Base-by-base conservation (phyloP, 495 filamentous ascomycete species). In the Penicillium herquei region DNA sequence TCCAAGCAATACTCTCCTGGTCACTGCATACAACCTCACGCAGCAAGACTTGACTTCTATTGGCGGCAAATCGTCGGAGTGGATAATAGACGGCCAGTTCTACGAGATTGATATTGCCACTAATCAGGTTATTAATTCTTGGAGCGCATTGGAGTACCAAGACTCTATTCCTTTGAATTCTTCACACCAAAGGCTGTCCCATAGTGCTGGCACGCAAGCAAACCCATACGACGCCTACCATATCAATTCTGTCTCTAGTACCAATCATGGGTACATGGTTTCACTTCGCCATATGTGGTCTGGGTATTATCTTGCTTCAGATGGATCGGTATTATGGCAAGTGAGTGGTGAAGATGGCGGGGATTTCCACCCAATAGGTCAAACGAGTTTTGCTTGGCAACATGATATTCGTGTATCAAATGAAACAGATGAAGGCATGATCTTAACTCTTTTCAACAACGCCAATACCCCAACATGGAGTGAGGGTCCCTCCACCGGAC, bases 1-100 rank as follows among this genome's bases (percentile, higher is more conserved):
- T 2, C 56, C 64, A n/a, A 61, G 78, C 30, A 65, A 75, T 48
- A 84, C 79, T 0, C 72, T 80, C 14, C 64, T 83, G 7, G 78
- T 82, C 17, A 76, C 76, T 7, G 72, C 77, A 9, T 80, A 80
- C 43, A 76, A 82, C 49, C 70, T 72, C 13, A 78, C 76, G 7
- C 68, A 64, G 14, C 63, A 71, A 33, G 74, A 82, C 55, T 53
- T 81, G 41, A 72, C 67, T 4, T 59, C 71, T 5, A 64, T 77
- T 51, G 78, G 77, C 8, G 77, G 70, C 2, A 69, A 68, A 2
- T 54, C 55, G 7, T 61, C 77, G 54, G 78, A 78, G 39, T 81
- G 76, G 75, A 72, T 82, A 26, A 70, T 75, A 16, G 76, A 82
- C 59, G 67, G 74, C 26, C 72, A 78, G 12, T 59, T 81, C 32